Conservation (phyloP, 305 asterid species). For the Stenogyne calaminthoides region DNA sequence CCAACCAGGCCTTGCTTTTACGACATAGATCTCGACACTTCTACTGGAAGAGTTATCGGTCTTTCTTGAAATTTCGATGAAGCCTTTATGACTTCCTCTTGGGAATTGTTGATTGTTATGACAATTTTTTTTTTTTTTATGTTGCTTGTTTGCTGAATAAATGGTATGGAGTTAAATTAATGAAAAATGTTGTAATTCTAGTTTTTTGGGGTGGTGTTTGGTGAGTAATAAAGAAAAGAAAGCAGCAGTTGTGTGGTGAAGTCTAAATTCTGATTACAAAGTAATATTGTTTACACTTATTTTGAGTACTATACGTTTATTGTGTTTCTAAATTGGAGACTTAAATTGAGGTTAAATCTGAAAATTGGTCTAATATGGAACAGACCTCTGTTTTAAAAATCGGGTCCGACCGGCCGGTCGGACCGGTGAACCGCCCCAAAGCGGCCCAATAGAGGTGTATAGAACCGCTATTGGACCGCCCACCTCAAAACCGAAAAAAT, state of each 20-base stretch:
- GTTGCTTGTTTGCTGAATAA: background rate
- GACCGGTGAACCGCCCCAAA: too few relatives aligned
- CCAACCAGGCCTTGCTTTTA: conserved; percentile 98
- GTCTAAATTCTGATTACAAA: background rate
- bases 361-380: background rate
- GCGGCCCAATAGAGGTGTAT: too few relatives aligned
- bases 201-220: background rate
- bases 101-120: background rate
- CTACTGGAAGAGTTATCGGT: conserved; percentile 83
- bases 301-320: background rate
- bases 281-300: background rate
- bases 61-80: conserved; percentile 61
- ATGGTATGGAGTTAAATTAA: background rate
- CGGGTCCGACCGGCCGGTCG: too few relatives aligned
- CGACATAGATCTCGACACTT: conserved; percentile 81
- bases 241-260: background rate
- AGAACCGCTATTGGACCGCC: too few relatives aligned
- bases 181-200: background rate
- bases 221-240: background rate
- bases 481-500: too few relatives aligned
- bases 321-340: background rate
- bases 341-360: background rate
- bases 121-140: background rate
- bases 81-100: background rate
- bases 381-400: too few relatives aligned